Evolutionary conservation across 768 basidiomycete species (phyloP), one percentile per base, ranked within the genome.

Genomic region (Pleurotus giganteus): DNA sequence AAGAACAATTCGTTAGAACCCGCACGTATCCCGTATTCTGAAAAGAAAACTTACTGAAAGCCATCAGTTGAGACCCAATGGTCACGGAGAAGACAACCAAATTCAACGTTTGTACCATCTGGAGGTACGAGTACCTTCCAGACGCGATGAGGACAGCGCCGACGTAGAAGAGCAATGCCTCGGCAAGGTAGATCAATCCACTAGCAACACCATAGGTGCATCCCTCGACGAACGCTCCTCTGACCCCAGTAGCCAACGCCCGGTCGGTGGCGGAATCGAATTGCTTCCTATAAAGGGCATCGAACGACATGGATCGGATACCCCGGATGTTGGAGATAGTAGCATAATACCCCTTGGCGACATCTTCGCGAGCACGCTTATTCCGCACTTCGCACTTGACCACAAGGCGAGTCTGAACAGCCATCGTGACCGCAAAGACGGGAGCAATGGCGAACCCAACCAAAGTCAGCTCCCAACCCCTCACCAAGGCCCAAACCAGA

Each of bases 71-170:
- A 19, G 89, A 84, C 0, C 93, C 93, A 56, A 98, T 94, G 9
- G 92, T 89, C 53, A 99, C 87, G 6, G 90, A 86, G 74, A 98
- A 98, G 13, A 97, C 85, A 47, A 98, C 89, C 37, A 98, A 77
- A 53, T 95, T 87, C 63, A 96, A 83, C 23, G 91, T 89, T 69
- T 95, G 84, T 28, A 96, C 81, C 89, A 97, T 91, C 63, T 86
- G 85, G 57, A 89, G 79, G 67, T 95, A 98, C 7, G 83, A 82
- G 69, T 96, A 96, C 19, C 81, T 84, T 7, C 91, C 94, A 1
- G 78, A 75, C 3, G 85, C 79, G 53, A 98, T 84, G 57, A 98
- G 79, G n/a, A 91, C 73, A 0, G 93, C 90, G 39, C 94, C 91
- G 47, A 94, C 86, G 63, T 89, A 96, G 73, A 97, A 95, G 47